Base-by-base conservation (phyloP, 768 basidiomycete genomes). In the Steccherinum ochraceum region DNA sequence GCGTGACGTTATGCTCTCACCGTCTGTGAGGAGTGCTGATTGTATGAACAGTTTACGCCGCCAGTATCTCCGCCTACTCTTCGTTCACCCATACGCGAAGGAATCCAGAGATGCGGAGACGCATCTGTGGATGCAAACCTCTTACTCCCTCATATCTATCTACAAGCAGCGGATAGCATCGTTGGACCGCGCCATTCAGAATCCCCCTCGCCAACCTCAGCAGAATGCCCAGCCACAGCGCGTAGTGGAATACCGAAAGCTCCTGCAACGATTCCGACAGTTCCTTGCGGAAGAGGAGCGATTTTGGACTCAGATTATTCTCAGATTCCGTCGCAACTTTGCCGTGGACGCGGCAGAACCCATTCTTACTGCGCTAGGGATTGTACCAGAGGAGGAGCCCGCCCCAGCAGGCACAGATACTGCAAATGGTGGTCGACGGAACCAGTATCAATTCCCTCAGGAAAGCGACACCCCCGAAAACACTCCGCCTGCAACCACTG, bases 121-220 rank as follows among this genome's bases (percentile, higher is more conserved):
- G 24, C 83, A 87, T 56, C 77, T 95, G 7, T 95, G 93, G 92
- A 89, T 93, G 81, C 86, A 91, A 63, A 94, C 93, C 0, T 88
- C 89, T 30, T 89, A 95, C 67, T 75, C 80, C 35, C 81, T 92
- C 69, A 95, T 95, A 56, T 72, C 85, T 13, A 74, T 78, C 20
- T 94, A 91, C 74, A 93, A 93, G 65, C 78, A 85, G 55, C 80
- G 75, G 44, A 79, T 94, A 60, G 67, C 80, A 40, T 65, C 72
- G 0, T 75, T 91, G 49, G 89, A 93, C 69, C 79, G 75, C 39
- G 67, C 69, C 13, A 66, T 78, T 30, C 76, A 77, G 30, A 52
- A 50, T 21, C 21, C 48, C 35, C 48, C 57, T 11, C 56, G 67
- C 58, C 72, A 67, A 27, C 66, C 66, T 55, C 71, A 57, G 56